A percentile compares a stretch with the other conserved stretches of the same genome.
Conservation (phyloP, 1,284 basidiomycete species). For the Pseudozyma sp. region DNA sequence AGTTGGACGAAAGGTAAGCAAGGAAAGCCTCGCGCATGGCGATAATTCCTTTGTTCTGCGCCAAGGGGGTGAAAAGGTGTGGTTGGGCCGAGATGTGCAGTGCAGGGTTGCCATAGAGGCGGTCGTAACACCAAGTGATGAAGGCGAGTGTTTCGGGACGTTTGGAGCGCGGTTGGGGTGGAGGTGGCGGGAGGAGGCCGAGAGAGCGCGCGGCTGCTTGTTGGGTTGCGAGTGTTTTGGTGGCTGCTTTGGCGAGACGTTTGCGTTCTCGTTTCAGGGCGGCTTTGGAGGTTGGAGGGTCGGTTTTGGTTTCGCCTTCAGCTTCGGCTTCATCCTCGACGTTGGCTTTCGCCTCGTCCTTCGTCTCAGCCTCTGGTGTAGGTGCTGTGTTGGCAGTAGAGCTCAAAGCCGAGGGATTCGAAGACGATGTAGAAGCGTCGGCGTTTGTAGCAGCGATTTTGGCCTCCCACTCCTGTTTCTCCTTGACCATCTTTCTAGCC, state of each 20-base stretch:
- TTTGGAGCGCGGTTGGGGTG: conserved; percentile 48
- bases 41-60: conserved; percentile 84
- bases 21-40: conserved; percentile 84
- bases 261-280: conserved; percentile 37
- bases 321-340: not conserved
- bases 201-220: conserved; percentile 22
- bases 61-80: conserved; percentile 76
- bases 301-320: no score
- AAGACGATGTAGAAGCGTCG: conserved; percentile 2
- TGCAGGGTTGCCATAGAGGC: conserved; percentile 68
- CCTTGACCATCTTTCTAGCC: conserved; percentile 75
- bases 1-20: conserved; percentile 71
- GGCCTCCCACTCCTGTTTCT: conserved; percentile 51
- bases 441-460: conserved; percentile 7
- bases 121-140: conserved; percentile 63
- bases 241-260: conserved; percentile 9
- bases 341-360: conserved; percentile 1
- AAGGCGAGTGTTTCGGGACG: conserved; percentile 62
- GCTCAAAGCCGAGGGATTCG: not conserved
- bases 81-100: conserved; percentile 78
- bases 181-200: conserved; percentile 38
- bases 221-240: conserved; percentile 1
- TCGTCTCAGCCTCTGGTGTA: not conserved
- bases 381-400: not conserved
- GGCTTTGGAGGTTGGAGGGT: conserved; percentile 20